Base-by-base conservation (phyloP, 306 rosid genomes). In the Fragaria vesca region DNA sequence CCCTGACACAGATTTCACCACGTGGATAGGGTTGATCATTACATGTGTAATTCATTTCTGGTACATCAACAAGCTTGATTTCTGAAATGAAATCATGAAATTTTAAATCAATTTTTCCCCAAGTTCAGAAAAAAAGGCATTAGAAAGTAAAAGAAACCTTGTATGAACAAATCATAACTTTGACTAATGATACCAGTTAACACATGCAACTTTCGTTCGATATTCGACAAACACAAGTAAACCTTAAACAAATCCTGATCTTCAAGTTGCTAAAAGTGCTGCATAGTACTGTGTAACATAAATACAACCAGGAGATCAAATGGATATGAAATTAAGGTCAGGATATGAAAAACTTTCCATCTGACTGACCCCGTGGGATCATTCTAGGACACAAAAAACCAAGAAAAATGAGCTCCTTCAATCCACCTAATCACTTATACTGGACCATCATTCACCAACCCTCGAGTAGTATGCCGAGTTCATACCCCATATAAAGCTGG, bases 1-100 rank as follows among this genome's bases (percentile, higher is more conserved):
- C 99, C 90, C 99, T 87, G 74, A 91, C 88, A 85, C 99, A 96
- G 84, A 96, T 96, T 91, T 96, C 99, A 76, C 99, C 99, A 72
- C 98, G 98, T 77, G 99, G 97, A 89, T 88, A 77, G 52, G 98
- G 98, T 85, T 77, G 83, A 85, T 96, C 99, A 16, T 88, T 87
- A 50, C 97, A 84, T 61, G 97, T 90, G 86, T 96, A 96, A 85
- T 81, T 96, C 99, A 96, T 96, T 84, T 96, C 98, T 36, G 97
- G 96, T 73, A 96, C 99, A 82, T 96, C 98, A 71, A 87, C 97
- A 46, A 96, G 99, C 85, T 96, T 96, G 86, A 96, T 69, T 90
- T 96, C 99, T 96, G 95, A 83, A 78, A 86, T 66, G 18, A 55
- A 61, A 66, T 18, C 18, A 66, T 36, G 45, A 83, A 78, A 81